These are phyloP conservation scores for Mimosa bimucronata DNA, from an alignment of 306 rosid species.

Conservation along the genomic window DNA sequence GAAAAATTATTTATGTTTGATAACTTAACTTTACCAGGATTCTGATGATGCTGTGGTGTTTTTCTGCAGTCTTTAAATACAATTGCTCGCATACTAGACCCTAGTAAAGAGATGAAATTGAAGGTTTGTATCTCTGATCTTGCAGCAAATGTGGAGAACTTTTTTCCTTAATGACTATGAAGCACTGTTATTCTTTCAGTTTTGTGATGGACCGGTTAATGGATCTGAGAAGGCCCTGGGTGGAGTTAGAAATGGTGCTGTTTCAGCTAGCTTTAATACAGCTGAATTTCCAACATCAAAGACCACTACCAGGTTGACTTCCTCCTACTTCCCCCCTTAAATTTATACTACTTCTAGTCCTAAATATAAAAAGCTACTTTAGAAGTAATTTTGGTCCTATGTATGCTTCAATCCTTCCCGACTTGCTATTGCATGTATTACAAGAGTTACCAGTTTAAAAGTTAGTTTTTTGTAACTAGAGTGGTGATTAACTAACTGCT, in stretches of 20 bases:
- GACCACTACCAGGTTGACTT: slow-evolving; percentile 54
- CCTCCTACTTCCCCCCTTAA: background rate
- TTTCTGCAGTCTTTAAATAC: slow-evolving; percentile 65
- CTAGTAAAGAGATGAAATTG: slow-evolving; percentile 73
- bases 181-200: slow-evolving; percentile 67
- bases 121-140: slow-evolving; percentile 61
- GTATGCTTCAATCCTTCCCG: background rate
- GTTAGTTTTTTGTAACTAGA: background rate
- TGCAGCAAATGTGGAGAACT: slow-evolving; percentile 34
- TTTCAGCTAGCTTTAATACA: slow-evolving; percentile 39
- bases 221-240: slow-evolving; percentile 47
- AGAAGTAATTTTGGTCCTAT: background rate
- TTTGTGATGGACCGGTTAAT: slow-evolving; percentile 67
- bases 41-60: slow-evolving; percentile 40
- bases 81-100: slow-evolving; percentile 76
- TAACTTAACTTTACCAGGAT: slow-evolving; percentile 18
- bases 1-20: slow-evolving; percentile 14
- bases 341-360: background rate
- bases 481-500: slow-evolving; percentile 2
- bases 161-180: slow-evolving; percentile 41
- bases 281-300: slow-evolving; percentile 32
- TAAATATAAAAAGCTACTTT: no score
- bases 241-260: slow-evolving; percentile 33
- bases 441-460: background rate
- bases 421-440: background rate